Conservation (phyloP, 177 flowering plant species). For the Vitis hybrid region DNA sequence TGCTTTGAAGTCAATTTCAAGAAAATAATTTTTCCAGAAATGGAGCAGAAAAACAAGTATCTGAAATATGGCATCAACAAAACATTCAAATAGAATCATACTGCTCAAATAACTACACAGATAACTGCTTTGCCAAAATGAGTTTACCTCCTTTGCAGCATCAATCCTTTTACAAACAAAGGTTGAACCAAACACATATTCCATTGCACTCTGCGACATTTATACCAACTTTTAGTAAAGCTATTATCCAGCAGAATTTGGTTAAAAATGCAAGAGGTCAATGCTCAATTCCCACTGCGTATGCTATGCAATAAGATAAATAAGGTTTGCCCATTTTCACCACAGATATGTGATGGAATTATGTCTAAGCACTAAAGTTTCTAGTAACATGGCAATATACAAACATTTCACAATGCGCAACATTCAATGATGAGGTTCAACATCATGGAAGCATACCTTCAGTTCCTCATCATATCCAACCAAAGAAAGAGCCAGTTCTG, state of each 20-base stretch:
- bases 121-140: too few relatives aligned
- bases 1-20: neutral
- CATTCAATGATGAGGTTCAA: neutral
- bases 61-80: neutral
- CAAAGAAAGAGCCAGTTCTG: conserved; percentile 85
- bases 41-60: conserved; percentile 1
- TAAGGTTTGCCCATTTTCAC: too few relatives aligned
- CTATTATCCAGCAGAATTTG: neutral
- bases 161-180: conserved; percentile 84
- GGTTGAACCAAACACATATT: conserved; percentile 91
- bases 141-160: conserved; percentile 68
- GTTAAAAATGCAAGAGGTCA: too few relatives aligned
- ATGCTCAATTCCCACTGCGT: too few relatives aligned
- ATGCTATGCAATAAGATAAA: too few relatives aligned
- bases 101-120: neutral
- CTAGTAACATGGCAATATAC: neutral
- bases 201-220: conserved; percentile 83
- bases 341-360: too few relatives aligned
- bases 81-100: neutral
- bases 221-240: conserved; percentile 4
- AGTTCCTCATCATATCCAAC: conserved; percentile 88
- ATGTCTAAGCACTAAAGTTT: too few relatives aligned
- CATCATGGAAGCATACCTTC: conserved; percentile 41
- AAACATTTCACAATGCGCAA: neutral
- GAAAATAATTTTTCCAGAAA: neutral